These are phyloP conservation scores for Penicillium sp. DNA, from an alignment of 2,329 filamentous ascomycete genomes.

Conservation along the genomic window DNA sequence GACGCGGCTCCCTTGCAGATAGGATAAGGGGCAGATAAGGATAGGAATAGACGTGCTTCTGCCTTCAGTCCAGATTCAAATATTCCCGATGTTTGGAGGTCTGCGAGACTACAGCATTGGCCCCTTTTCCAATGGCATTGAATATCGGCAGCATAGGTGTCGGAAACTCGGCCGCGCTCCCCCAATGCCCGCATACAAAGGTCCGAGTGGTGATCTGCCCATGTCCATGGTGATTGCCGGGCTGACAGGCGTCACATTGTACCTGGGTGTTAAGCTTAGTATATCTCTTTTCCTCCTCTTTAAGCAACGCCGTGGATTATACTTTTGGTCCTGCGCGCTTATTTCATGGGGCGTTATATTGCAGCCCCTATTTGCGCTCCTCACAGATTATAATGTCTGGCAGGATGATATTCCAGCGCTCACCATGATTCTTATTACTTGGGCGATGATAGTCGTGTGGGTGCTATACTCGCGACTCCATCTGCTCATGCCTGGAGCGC, in stretches of 20 bases:
- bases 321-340: constrained; percentile 3
- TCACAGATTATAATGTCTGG: background rate
- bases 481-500: constrained; percentile 4
- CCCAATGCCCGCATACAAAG: too few relatives aligned
- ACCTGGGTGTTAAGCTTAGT: background rate
- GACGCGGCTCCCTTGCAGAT: too few relatives aligned
- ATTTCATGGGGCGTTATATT: background rate
- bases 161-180: too few relatives aligned
- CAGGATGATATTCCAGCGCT: background rate
- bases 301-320: background rate
- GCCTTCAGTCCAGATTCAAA: too few relatives aligned
- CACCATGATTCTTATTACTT: background rate
- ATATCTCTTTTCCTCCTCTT: constrained; percentile 1
- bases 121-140: too few relatives aligned
- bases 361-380: background rate
- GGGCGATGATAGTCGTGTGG: constrained; percentile 13
- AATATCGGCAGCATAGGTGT: too few relatives aligned
- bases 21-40: too few relatives aligned
- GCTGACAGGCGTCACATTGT: background rate
- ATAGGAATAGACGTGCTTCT: too few relatives aligned
- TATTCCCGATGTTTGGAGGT: too few relatives aligned
- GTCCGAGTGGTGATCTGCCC: background rate
- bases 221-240: background rate
- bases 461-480: constrained; percentile 14
- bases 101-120: too few relatives aligned